Conservation (phyloP, 1,139 yeast genomes). For the Groenewaldozyma auringiensis region DNA sequence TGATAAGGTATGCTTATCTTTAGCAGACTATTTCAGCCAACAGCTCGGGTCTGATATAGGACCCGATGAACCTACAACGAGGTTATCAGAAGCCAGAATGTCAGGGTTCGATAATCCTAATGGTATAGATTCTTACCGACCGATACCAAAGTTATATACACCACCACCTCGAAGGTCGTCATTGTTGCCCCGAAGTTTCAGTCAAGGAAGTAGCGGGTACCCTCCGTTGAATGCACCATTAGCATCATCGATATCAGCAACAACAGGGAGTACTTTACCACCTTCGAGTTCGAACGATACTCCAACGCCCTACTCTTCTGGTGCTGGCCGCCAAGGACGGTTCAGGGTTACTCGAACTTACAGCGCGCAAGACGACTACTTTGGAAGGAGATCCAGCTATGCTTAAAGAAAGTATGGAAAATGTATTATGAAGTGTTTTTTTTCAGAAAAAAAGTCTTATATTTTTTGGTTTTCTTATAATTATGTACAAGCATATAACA, state of each 20-base stretch:
- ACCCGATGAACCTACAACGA: background rate
- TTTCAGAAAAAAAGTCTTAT: no score
- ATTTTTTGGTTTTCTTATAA: background rate
- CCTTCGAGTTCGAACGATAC: background rate
- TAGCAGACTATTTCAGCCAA: slow-evolving; percentile 23
- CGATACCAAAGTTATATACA: background rate
- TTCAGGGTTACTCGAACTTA: background rate
- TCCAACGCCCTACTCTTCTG: background rate
- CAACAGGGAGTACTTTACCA: no score
- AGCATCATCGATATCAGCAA: background rate
- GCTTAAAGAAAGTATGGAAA: no score
- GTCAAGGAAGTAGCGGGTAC: background rate
- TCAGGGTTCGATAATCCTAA: background rate
- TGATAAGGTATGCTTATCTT: slow-evolving; percentile 23
- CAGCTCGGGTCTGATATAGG: slow-evolving; percentile 2
- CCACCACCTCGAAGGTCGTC: background rate
- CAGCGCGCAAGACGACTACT: background rate
- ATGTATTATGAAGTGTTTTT: no score
- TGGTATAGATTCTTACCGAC: slow-evolving; percentile 8
- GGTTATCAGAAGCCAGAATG: background rate
- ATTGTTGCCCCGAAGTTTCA: slow-evolving; percentile 1
- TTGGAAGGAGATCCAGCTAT: background rate
- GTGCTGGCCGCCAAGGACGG: background rate
- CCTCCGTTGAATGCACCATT: background rate
- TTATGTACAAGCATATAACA: background rate